Base-by-base conservation (phyloP, 805 yeast species). In the Myxozyma neotropica region DNA sequence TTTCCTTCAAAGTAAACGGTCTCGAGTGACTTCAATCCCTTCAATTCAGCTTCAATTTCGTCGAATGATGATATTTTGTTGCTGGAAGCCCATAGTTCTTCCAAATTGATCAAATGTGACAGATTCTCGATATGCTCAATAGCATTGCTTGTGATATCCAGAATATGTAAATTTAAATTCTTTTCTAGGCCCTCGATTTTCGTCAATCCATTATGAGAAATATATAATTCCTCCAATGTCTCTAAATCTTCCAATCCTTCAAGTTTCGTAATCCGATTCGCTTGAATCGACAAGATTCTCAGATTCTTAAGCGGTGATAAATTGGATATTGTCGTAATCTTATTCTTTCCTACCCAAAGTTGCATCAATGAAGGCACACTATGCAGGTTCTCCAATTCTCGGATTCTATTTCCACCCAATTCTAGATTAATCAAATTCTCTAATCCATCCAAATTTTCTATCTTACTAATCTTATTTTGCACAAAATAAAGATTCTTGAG, bases 1-100 rank as follows among this genome's bases (percentile, higher is more conserved):
- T 93, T 93, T 7, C 94, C 93, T 74, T 94, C 99, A 64, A 94
- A 84, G 71, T 94, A 94, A 4, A 94, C 96, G 0, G 96, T 90
- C 53, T 90, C 96, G 54, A 94, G 77, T 4, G 81, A 77, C 1
- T 83, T 81, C 53, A 89, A 75, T 40, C 76, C 75, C 13, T 84
- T 83, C 60, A 94, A 78, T 70, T 89, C 85, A 21, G 80, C 72
- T 53, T 83, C 85, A 47, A 94, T 75, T 53, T 89, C 86, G 35
- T 85, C 83, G 73, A 88, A 92, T 42, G 83, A 77, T 35, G 82
- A 80, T 23, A 94, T 72, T 67, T 81, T 73, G 73, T 93, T 94
- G 69, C 83, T 82, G 0, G 96, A 88, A 26, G 95, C 90, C 99
- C 99, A 94, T 55, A 94, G 77, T 73, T 94, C 99, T 7, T 96